phyloP scores from a whole-genome alignment of 2,329 filamentous ascomycete genomes.

The Arthrobotrys sinensis region DNA sequence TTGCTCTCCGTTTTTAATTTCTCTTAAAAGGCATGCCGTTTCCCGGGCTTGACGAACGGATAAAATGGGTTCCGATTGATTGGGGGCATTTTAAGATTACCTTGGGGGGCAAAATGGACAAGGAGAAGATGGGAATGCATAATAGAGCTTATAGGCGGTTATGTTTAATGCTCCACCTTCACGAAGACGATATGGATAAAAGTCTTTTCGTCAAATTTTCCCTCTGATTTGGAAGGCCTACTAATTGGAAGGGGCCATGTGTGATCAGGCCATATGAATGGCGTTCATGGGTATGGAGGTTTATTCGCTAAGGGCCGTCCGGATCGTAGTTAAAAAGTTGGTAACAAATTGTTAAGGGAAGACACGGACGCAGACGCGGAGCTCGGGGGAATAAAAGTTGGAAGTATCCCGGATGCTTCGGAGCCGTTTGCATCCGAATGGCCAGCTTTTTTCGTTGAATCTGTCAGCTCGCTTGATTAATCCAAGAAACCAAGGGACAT shows the following conservation, averaged over 20 bases:
- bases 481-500: constrained; percentile 22
- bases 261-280: constrained; percentile 52
- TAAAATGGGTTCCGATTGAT: constrained; percentile 42
- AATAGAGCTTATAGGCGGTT: constrained; percentile 9
- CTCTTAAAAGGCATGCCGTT: constrained; percentile 44
- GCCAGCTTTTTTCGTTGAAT: constrained; percentile 1
- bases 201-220: constrained; percentile 15
- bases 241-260: constrained; percentile 14
- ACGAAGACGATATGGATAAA: not conserved
- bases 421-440: constrained; percentile 59
- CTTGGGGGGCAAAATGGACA: constrained; percentile 20
- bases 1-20: constrained; percentile 25
- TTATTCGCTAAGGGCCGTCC: constrained; percentile 26
- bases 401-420: constrained; percentile 48
- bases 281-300: constrained; percentile 12
- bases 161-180: not conserved
- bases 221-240: not conserved
- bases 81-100: constrained; percentile 50
- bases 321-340: constrained; percentile 6
- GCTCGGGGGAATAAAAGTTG: constrained; percentile 53
- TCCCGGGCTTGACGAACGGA: constrained; percentile 43
- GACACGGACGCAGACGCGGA: constrained; percentile 31
- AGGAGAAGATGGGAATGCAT: constrained; percentile 17
- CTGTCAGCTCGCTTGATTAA: constrained; percentile 45
- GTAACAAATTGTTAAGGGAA: constrained; percentile 13